Base-by-base conservation (phyloP, 495 filamentous ascomycete species). In the Amorphotheca resinae region DNA sequence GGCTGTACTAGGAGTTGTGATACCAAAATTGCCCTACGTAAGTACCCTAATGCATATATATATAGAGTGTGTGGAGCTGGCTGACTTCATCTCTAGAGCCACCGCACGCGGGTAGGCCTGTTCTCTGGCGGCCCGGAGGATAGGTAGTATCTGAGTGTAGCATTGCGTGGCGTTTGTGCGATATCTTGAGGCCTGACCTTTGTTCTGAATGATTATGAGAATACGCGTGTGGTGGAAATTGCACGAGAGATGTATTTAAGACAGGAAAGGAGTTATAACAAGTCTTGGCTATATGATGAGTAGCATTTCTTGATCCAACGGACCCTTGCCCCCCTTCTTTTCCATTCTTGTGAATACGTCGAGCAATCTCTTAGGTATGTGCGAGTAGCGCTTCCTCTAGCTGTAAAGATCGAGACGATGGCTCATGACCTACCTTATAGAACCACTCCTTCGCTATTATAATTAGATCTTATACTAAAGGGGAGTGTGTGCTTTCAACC, bases 11-110 rank as follows among this genome's bases (percentile, higher is more conserved):
- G 86, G 68, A 4, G 91, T 96, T 41, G 82, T 98, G 35, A 87
- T 98, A 58, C 91, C 91, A 22, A 98, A 98, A 64, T 64, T 98
- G 51, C 91, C 91, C 45, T 85, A 79, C 56, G 91, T 96, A 72
- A 63, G 88, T 73, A 36, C 28, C 21, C 5, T 26, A 41, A 23
- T 38, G 30, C 11, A 23, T 45, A 41, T 22, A 36, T 4, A 15
- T 23, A 21, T 22, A 12, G 21, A 9, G 15, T 35, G 42, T 38
- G 21, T 28, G 40, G n/a, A 28, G 18, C 5, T 18, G 8, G 35
- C 54, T 57, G 44, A 57, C 42, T 6, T 22, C 15, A 52, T 56
- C 31, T 28, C 21, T 55, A 84, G 79, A 79, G 72, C 57, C 79
- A 84, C 59, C 77, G 79, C 32, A 78, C 82, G 70, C 68, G 79